Base-by-base conservation (phyloP, 1,139 yeast species). In the Blastobotrys ciferrii region DNA sequence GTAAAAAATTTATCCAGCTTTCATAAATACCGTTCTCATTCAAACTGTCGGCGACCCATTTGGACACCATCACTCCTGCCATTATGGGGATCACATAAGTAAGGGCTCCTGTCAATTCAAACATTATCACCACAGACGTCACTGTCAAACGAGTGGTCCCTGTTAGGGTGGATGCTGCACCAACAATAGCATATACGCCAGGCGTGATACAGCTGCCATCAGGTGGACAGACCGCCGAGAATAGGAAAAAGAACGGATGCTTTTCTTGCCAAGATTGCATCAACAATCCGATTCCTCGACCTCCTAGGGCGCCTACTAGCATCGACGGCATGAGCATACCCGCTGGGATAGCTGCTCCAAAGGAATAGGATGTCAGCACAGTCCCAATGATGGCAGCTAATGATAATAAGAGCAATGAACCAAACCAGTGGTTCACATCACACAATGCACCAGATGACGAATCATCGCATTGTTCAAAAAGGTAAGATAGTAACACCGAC, bases 181-280 rank as follows among this genome's bases (percentile, higher is more conserved):
- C 99, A n/a, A 94, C 76, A 52, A 94, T 84, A 0, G 98, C 96
- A 66, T 91, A 92, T 0, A 95, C 88, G 0, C 97, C 98, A 0
- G 97, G 95, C 1, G 91, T 87, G 18, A 91, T 79, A 60, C 94
- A 86, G 31, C 69, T 72, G 0, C 69, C 76, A 53, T 81, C 81
- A 0, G 71, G 69, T n/a, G 72, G 68, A 46, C 72, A 70, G 12
- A 15, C 19, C 2, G 64, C 48, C n/a, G 59, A 45, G 42, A 63
- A 63, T 37, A 69, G 51, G 30, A 62, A 48, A 17, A 62, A 58
- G 3, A 49, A 56, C 1, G 69, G 66, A 45, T 60, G 54, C 3
- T 55, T 50, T 12, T 56, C 62, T 13, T 67, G 66, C 58, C 68
- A 54, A 1, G 60, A 49, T 46, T 48, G 67, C 66, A 85, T 74